Percentiles rank a stretch among this genome's conserved stretches.
phyloP scores from a whole-genome alignment of 2,329 filamentous ascomycete species.

The Sarocladium oryzae region DNA sequence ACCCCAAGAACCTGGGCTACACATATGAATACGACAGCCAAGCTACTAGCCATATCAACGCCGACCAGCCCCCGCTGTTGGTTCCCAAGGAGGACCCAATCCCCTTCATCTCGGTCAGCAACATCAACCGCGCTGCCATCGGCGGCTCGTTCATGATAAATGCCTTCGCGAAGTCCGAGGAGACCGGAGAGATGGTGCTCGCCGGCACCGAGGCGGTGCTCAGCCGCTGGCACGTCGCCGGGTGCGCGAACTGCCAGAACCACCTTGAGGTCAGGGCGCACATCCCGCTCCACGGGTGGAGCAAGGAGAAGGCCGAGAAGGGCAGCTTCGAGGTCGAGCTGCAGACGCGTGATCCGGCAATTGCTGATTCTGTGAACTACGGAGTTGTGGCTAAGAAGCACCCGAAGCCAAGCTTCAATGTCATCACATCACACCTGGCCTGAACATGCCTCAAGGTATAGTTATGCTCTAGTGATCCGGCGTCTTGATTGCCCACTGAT shows the following conservation, averaged over 20 bases:
- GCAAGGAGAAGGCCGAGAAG: no score
- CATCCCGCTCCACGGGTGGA: conserved; percentile 10
- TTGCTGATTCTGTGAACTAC: no score
- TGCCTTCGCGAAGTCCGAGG: conserved; percentile 10
- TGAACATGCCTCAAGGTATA: no score
- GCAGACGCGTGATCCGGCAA: no score
- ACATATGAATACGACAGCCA: conserved; percentile 9
- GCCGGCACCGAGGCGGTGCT: conserved; percentile 16
- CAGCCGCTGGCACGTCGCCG: conserved; percentile 18
- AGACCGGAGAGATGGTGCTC: background rate
- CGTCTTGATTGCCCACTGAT: no score
- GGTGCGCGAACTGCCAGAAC: conserved; percentile 20
- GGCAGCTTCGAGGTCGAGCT: no score
- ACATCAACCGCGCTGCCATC: conserved; percentile 16
- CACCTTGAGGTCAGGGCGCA: conserved; percentile 14
- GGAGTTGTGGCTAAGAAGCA: no score
- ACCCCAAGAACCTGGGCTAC: conserved; percentile 14
- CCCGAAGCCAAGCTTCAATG: no score
- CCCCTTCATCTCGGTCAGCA: conserved; percentile 10
- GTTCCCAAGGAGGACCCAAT: background rate
- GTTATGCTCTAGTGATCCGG: no score
- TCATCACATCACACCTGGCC: no score
- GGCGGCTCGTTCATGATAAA: conserved; percentile 19
- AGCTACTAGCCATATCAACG: background rate
- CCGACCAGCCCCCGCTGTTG: no score